Evolutionary conservation across 306 rosid species (phyloP), one percentile per base, ranked within the genome.

Genomic region (Quercus suber): DNA sequence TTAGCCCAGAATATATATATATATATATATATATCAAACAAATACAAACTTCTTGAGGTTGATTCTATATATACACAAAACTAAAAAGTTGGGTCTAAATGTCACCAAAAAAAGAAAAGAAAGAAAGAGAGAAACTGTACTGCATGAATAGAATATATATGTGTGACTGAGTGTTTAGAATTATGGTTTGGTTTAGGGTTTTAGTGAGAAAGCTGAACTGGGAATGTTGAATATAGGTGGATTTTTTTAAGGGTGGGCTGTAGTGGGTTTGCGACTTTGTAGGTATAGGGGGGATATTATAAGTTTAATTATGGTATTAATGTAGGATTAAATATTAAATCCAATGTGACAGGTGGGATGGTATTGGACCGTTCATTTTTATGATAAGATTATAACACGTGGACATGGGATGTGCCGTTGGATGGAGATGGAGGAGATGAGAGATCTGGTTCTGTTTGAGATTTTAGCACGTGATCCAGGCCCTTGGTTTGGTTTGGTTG

Each of bases 361-460:
- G 5, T 28, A 74, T 11, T 19, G 17, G 71, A 69, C 84, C 84
- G 80, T 68, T 80, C 72, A 71, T 80, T 75, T 65, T 33, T 30
- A 57, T 71, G 76, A 74, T 74, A 80, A 78, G 71, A 75, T 14
- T 56, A 10, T 30, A 30, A 43, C 76, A 45, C 64, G 79, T 80
- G 71, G 60, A 35, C 64, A 13, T 19, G 27, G 53, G 37, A 73
- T 51, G 31, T 31, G 55, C 49, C 69, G 52, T 35, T 67, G 15
- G 72, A 67, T 35, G n/a, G 17, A 19, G 4, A n/a, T 67, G 15
- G 49, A 5, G 25, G 52, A 35, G 17, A 7, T 1, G 20, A 64
- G n/a, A 30, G 12, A 61, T 28, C 65, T 59, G 25, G 15, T 59
- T 23, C 53, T 59, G 33, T 23, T 23, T 59, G 31, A 23, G 31